These are phyloP conservation scores for Botrytis elliptica DNA, from an alignment of 2,329 filamentous ascomycete genomes.

Conservation along the genomic window DNA sequence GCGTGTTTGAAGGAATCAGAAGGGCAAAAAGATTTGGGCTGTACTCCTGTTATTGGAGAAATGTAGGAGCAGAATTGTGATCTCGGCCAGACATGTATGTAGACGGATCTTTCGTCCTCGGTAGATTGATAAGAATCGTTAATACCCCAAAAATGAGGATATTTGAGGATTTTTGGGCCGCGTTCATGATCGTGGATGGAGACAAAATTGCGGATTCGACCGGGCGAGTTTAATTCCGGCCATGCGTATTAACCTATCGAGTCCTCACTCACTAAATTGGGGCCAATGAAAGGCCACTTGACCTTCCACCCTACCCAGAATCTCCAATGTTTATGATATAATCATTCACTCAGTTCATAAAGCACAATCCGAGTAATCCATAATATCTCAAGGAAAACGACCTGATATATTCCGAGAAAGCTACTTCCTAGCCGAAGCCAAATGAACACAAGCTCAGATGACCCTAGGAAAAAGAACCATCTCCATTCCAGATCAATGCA, in stretches of 20 bases:
- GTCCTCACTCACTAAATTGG: background rate
- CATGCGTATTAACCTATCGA: background rate
- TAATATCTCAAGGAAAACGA: constrained; percentile 17
- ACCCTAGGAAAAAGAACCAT: constrained; percentile 18
- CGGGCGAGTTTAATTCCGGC: background rate
- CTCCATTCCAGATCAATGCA: constrained; percentile 21
- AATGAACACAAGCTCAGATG: constrained; percentile 12
- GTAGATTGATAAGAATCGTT: background rate
- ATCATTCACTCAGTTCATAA: constrained; percentile 12
- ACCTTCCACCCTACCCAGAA: background rate
- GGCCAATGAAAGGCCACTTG: background rate
- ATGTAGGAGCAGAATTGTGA: background rate
- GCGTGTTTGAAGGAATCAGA: background rate
- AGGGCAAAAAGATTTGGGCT: background rate
- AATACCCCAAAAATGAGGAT: background rate
- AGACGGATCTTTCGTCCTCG: background rate
- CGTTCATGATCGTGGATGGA: background rate
- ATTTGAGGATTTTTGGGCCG: background rate
- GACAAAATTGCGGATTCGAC: background rate
- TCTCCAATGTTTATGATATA: background rate
- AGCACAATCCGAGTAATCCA: background rate
- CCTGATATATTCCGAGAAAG: constrained; percentile 23
- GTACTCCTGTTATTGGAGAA: background rate
- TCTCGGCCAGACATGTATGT: background rate
- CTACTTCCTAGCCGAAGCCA: constrained; percentile 20